A percentile compares a stretch with the other conserved stretches of the same genome.
Evolutionary conservation across 305 asterid species (phyloP).

Genomic region (Stenogyne calaminthoides): DNA sequence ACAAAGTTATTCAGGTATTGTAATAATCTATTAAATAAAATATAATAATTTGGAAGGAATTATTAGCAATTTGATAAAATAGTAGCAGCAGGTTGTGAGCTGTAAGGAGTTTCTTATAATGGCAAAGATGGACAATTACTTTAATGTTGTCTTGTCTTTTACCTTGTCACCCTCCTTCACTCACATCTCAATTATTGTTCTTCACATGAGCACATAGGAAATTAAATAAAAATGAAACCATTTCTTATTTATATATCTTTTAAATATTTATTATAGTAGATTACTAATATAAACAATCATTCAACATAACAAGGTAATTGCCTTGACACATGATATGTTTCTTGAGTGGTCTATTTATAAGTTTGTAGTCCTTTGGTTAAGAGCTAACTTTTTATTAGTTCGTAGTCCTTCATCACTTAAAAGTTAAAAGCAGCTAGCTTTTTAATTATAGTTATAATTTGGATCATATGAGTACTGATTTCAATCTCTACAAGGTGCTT

Average conservation of each 20-base stretch:
- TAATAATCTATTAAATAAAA: not conserved
- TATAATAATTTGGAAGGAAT: not conserved
- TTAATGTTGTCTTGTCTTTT: slow-evolving; percentile 29
- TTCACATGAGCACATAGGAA: not conserved
- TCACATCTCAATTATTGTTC: not conserved
- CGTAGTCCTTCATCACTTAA: too few species aligned
- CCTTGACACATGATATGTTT: not conserved
- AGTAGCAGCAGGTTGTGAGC: slow-evolving; percentile 10
- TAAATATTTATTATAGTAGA: not conserved
- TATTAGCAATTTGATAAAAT: not conserved
- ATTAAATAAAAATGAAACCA: not conserved
- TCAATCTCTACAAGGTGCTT: too few species aligned
- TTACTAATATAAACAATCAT: too few species aligned
- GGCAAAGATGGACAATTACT: slow-evolving; percentile 29
- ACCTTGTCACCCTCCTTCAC: slow-evolving; percentile 22
- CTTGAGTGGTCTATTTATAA: not conserved
- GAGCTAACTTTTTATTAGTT: too few species aligned
- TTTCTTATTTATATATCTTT: too few species aligned
- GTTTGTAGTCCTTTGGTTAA: not conserved
- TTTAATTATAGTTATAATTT: too few species aligned
- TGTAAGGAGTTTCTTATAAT: slow-evolving; percentile 27
- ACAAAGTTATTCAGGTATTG: not conserved
- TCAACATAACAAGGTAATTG: not conserved
- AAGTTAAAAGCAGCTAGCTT: too few species aligned
- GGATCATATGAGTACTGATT: too few species aligned